These are phyloP conservation scores for Gamsiella multidivaricata DNA, from an alignment of 192 early-diverging fungal genomes.

Conservation along the genomic window DNA sequence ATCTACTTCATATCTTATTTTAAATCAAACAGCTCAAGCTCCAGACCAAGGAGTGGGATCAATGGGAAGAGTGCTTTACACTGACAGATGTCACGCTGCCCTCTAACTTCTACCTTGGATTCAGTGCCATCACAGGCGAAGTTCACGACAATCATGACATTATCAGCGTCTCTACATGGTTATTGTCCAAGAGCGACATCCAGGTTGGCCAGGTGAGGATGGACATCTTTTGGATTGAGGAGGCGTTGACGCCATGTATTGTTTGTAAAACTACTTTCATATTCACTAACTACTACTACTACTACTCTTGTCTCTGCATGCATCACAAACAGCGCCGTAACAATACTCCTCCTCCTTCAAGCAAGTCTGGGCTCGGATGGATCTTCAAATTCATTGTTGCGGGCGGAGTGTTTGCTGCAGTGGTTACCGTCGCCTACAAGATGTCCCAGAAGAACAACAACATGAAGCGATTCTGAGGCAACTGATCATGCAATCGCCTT, in stretches of 20 bases:
- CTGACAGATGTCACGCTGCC: slow-evolving; percentile 84
- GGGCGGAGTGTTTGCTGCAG: slow-evolving; percentile 28
- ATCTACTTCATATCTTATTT: neutral
- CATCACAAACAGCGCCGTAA: slow-evolving; percentile 20
- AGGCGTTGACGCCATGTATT: too few species aligned
- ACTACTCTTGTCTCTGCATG: too few species aligned
- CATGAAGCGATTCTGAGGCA: slow-evolving; percentile 41
- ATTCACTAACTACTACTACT: too few species aligned
- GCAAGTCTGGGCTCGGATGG: slow-evolving; percentile 15
- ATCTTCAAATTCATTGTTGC: slow-evolving; percentile 25
- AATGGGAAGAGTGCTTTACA: slow-evolving; percentile 89
- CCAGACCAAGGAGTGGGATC: slow-evolving; percentile 62
- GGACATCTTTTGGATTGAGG: too few species aligned
- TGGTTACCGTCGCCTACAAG: slow-evolving; percentile 25
- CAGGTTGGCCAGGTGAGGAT: slow-evolving; percentile 9
- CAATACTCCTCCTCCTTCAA: slow-evolving; percentile 33
- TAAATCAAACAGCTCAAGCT: slow-evolving; percentile 54
- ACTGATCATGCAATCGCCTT: too few species aligned
- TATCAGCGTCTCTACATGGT: slow-evolving; percentile 56
- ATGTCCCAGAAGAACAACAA: slow-evolving; percentile 32
- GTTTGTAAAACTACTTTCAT: too few species aligned
- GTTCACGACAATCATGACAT: slow-evolving; percentile 77
- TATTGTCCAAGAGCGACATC: slow-evolving; percentile 18
- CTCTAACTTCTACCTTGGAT: slow-evolving; percentile 84
- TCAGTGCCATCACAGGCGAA: slow-evolving; percentile 93